Base-by-base conservation (phyloP, 129 eudicot genomes). In the Flaveria brownii region DNA sequence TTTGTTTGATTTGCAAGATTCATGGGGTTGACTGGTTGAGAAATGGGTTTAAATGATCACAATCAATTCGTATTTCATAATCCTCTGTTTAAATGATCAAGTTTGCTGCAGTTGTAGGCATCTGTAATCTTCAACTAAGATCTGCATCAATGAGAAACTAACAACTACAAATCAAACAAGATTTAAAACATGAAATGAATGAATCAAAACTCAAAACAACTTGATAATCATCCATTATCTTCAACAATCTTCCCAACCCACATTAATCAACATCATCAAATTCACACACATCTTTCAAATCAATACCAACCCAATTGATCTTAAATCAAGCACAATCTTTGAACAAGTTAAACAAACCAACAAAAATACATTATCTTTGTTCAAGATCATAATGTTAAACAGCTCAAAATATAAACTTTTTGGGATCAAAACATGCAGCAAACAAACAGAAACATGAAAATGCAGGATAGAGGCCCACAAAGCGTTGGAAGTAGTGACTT, bases 381-480 rank as follows among this genome's bases (percentile, higher is more conserved):
- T 71, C 49, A 75, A 55, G 28, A 9, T 10, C 14, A 45, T 10
- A 45, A 45, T 45, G 13, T 45, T 45, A 12, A 43, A 43, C 2
- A 43, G 47, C 11, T 9, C n/a, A 75, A 57, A 18, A 74, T 11
- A 26, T 36, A 36, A 0, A 36, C 7, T 20, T 36, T 36, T 68
- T 26, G 75, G 15, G 85, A 81, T 81, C 77, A 68, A 74, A 75
- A 36, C 82, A 78, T 61, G 77, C 77, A 78, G 52, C 25, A 66
- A 65, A n/a, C 55, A 23, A 76, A 62, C 62, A 28, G 18, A 70
- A 71, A 46, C 71, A 47, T 20, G 3, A 59, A 54, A 81, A 80
- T 70, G 77, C 77, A 63, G 75, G 41, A 36, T 36, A 36, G 7
- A 36, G 41, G 41, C 41, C 41, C 6, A 36, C 41, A 36, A 5